Evolutionary conservation across 2,329 filamentous ascomycete genomes (phyloP).

Genomic region (Alternaria brassicicola): DNA sequence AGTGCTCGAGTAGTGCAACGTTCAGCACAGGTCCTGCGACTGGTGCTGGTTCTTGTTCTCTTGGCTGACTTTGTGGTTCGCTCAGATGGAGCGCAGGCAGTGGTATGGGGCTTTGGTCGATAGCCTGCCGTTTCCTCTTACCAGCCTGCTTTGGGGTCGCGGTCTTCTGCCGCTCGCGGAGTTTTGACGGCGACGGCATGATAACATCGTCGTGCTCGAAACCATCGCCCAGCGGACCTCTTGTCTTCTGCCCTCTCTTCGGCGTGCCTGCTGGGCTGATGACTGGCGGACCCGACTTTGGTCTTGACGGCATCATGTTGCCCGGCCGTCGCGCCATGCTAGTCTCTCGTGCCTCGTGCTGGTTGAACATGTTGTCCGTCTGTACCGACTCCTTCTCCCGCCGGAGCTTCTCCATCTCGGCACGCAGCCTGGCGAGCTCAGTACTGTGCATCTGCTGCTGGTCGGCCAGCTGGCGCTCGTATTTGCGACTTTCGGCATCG

Average conservation of each 20-base stretch:
- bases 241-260: constrained; percentile 63
- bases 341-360: constrained; percentile 71
- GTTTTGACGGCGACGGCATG: constrained; percentile 61
- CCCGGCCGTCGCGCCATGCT: constrained; percentile 52
- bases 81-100: constrained; percentile 58
- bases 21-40: constrained; percentile 21
- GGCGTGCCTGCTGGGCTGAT: constrained; percentile 61
- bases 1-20: constrained; percentile 44
- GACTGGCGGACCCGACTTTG: constrained; percentile 24
- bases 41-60: constrained; percentile 33
- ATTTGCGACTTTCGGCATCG: constrained; percentile 65
- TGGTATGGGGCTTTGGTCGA: constrained; percentile 69
- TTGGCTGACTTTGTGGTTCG: constrained; percentile 48
- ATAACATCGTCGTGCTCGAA: constrained; percentile 73
- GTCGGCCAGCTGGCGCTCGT: constrained; percentile 66
- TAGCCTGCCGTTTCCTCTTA: constrained; percentile 70
- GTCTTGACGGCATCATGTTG: constrained; percentile 29
- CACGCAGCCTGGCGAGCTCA: constrained; percentile 67
- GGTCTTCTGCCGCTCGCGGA: constrained; percentile 55
- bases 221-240: constrained; percentile 69
- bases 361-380: constrained; percentile 74
- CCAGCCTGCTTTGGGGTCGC: constrained; percentile 65
- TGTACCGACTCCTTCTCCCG: constrained; percentile 68
- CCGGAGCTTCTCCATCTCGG: constrained; percentile 67
- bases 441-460: constrained; percentile 70